Evolutionary conservation across 768 basidiomycete species (phyloP).

Genomic region (Strobilomyces dryophilus): DNA sequence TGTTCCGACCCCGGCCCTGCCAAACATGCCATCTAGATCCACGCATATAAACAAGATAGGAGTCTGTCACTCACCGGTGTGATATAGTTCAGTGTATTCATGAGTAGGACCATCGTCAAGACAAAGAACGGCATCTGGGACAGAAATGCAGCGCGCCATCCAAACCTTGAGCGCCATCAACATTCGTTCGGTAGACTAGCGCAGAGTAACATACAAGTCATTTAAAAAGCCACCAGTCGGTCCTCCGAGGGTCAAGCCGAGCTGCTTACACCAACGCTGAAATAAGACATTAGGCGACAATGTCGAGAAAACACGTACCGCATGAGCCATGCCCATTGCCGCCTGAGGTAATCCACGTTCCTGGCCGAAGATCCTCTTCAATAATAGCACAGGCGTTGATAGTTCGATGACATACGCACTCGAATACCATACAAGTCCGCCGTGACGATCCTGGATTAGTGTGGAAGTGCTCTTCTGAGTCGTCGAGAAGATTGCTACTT

Average conservation of each 20-base stretch:
- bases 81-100: conserved; percentile 2
- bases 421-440: conserved; percentile 21
- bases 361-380: not conserved
- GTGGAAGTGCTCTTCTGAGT: too few species aligned
- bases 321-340: conserved; percentile 32
- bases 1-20: conserved; percentile 6
- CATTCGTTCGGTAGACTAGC: not conserved
- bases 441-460: conserved; percentile 14
- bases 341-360: conserved; percentile 35
- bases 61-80: conserved; percentile 1
- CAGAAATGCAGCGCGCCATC: not conserved
- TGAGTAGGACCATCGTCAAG: not conserved
- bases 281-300: too few species aligned
- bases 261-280: not conserved
- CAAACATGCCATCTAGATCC: not conserved
- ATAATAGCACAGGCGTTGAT: not conserved
- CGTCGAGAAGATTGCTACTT: not conserved
- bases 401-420: not conserved
- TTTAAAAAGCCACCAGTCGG: conserved; percentile 8
- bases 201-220: conserved; percentile 3
- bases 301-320: not conserved
- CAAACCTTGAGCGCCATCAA: too few species aligned
- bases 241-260: conserved; percentile 13
- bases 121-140: conserved; percentile 8
- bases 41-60: too few species aligned